A percentile compares a stretch with the other conserved stretches of the same genome.
Conservation (phyloP, 768 basidiomycete genomes). For the Trametes coccinea region DNA sequence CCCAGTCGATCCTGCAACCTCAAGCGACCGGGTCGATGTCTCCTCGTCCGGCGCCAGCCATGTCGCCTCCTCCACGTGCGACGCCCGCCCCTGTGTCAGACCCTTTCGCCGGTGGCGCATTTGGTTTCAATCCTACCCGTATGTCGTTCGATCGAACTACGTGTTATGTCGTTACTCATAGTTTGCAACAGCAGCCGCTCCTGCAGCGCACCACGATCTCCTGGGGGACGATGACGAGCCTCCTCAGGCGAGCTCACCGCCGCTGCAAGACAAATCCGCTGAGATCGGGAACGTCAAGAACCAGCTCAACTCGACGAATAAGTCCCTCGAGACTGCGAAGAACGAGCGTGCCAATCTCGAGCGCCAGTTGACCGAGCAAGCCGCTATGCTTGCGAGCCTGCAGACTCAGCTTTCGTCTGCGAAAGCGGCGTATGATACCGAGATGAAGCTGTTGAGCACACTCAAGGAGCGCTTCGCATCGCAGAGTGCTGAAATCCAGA, state of each 20-base stretch:
- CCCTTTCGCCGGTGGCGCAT: conserved; percentile 48
- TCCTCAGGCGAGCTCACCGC: conserved; percentile 44
- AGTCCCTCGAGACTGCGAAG: conserved; percentile 64
- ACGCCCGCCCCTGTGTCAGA: conserved; percentile 12
- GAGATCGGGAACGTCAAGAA: conserved; percentile 89
- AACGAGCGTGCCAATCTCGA: conserved; percentile 69
- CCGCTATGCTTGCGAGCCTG: conserved; percentile 72
- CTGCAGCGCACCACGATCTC: conserved; percentile 48
- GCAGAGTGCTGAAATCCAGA: conserved; percentile 74
- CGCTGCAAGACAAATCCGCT: conserved; percentile 71
- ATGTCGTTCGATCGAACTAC: neutral
- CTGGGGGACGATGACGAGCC: conserved; percentile 73
- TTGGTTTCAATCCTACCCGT: conserved; percentile 38
- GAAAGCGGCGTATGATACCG: conserved; percentile 83
- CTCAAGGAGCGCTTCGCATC: conserved; percentile 67
- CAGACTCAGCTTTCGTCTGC: conserved; percentile 84
- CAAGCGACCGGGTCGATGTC: conserved; percentile 28
- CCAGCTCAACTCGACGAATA: conserved; percentile 78
- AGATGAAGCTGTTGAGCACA: conserved; percentile 65
- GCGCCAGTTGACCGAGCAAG: conserved; percentile 62
- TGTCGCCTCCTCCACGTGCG: conserved; percentile 22
- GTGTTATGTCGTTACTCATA: neutral
- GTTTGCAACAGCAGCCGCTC: neutral
- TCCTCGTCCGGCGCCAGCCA: conserved; percentile 9
- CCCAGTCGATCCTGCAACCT: conserved; percentile 37